Conservation (phyloP, 441 rosid species). For the Gossypium aridum region DNA sequence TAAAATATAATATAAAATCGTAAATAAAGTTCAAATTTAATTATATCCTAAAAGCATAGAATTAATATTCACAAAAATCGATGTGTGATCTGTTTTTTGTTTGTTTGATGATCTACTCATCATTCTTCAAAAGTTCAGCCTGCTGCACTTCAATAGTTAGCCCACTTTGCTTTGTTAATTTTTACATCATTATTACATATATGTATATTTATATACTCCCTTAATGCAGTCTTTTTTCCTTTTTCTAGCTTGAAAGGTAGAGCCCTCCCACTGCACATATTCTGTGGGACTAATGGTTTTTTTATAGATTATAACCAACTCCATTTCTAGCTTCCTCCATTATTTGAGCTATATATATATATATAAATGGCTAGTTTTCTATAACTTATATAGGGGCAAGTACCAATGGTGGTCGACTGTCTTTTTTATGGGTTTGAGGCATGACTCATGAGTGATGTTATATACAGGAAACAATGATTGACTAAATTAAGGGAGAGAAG, state of each 20-base stretch:
- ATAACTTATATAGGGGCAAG: neutral
- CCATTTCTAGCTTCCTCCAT: neutral
- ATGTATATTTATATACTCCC: slow-evolving; percentile 1
- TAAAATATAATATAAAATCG: neutral
- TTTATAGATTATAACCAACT: slow-evolving; percentile 5
- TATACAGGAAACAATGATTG: neutral
- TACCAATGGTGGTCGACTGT: neutral
- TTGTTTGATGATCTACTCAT: slow-evolving; percentile 31
- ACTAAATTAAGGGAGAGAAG: too few relatives aligned
- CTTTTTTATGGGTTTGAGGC: neutral
- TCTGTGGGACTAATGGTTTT: neutral
- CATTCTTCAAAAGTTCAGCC: slow-evolving; percentile 32
- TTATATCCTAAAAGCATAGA: neutral
- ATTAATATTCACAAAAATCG: slow-evolving; percentile 19
- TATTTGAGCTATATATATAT: neutral
- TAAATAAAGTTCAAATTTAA: neutral
- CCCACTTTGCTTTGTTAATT: slow-evolving; percentile 10
- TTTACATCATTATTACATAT: slow-evolving; percentile 12
- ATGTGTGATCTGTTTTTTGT: neutral
- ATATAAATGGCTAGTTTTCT: neutral
- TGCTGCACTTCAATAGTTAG: slow-evolving; percentile 2
- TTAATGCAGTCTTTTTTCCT: slow-evolving; percentile 9
- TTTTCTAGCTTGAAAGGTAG: neutral
- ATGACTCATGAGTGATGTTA: neutral
- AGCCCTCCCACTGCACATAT: neutral